Conservation (phyloP, 139 green algal species). For the Tetratostichococcus sp. region DNA sequence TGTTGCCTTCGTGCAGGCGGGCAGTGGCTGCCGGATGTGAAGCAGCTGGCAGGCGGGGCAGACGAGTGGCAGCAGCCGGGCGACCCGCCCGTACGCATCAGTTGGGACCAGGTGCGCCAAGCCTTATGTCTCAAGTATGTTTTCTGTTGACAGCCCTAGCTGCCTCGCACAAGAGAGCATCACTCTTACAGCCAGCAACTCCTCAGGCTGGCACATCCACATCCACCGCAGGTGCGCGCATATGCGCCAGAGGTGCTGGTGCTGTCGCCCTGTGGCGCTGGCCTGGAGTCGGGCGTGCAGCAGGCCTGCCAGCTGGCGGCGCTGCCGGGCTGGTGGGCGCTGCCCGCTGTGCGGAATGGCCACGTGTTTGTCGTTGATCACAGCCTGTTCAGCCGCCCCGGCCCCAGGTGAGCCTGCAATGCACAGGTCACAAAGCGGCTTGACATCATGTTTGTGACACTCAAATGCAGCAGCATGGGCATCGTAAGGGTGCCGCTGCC, state of each 20-base stretch:
- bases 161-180: too few species aligned
- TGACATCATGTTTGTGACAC: too few species aligned
- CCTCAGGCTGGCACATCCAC: too few species aligned
- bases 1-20: too few species aligned
- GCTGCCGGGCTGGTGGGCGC: slow-evolving; percentile 80
- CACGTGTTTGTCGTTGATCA: slow-evolving; percentile 73
- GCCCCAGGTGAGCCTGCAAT: slow-evolving; percentile 41
- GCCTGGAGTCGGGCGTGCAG: slow-evolving; percentile 24
- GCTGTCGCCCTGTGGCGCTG: slow-evolving; percentile 26
- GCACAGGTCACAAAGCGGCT: too few species aligned
- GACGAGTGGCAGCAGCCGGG: slow-evolving; percentile 33
- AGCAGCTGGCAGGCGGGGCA: slow-evolving; percentile 47
- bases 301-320: slow-evolving; percentile 60
- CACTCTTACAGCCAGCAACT: too few species aligned
- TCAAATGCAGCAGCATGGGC: too few species aligned
- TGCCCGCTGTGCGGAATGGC: slow-evolving; percentile 74
- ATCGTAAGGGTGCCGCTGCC: too few species aligned
- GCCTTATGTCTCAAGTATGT: neutral
- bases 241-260: slow-evolving; percentile 62
- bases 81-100: slow-evolving; percentile 1
- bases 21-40: slow-evolving; percentile 65
- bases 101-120: slow-evolving; percentile 15
- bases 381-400: slow-evolving; percentile 51
- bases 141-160: too few species aligned
- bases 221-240: slow-evolving; percentile 44